Evolutionary conservation across 805 yeast species (phyloP), one percentile per base, ranked within the genome.

Genomic region (Ascoidea rubescens): DNA sequence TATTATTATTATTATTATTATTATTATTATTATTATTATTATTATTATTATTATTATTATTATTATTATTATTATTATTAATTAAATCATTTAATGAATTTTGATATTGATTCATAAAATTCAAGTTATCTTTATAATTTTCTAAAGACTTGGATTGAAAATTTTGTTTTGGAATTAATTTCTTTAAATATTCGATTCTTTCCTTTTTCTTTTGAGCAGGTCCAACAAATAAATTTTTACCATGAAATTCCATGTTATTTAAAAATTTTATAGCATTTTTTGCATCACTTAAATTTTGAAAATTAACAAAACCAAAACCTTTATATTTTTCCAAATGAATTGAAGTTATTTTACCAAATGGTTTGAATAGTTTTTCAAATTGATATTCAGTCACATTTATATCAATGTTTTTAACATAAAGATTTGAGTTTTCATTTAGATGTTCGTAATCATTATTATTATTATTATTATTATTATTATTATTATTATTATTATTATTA

Each of bases 131-230:
- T 21, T 21, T 21, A 21, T 21, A 21, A 21, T 21, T 21, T 21
- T 21, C 28, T 21, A 21, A 21, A 21, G 28, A 21, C 28, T 3
- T 21, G 28, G 28, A 3, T 21, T 21, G 28, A 3, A 21, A 21
- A 21, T 21, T 21, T 21, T 21, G 28, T 21, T 21, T 21, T 21
- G 28, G 28, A 21, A 21, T 21, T 21, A 21, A 95, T 74, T 84
- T 84, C 78, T 86, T 88, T 71, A 93, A 85, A 73, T 89, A 95
- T 75, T 88, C 96, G 67, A 83, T 72, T 78, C 99, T 90, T 80
- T 93, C 99, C 72, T 86, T 79, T 81, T 89, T 91, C 89, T 89
- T 91, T 78, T 93, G 99, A 62, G 99, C 99, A 74, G 98, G 88
- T 65, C 97, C 96, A 65, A 91, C 98, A 70, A 82, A 93, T 59